phyloP scores from a whole-genome alignment of 768 basidiomycete species.

The Amyloporia xantha region DNA sequence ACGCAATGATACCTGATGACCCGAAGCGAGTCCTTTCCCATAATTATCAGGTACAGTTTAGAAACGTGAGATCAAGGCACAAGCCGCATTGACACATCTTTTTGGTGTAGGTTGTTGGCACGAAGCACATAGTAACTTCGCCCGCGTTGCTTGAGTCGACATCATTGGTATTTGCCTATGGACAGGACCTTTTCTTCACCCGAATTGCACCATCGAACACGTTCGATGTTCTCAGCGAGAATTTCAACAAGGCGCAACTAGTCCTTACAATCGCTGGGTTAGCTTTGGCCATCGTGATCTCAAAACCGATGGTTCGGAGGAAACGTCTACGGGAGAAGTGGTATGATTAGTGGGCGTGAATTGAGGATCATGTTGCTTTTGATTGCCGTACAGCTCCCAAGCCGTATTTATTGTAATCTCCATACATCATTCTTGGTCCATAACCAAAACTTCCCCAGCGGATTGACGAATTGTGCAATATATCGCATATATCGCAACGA shows the following conservation, averaged over 20 bases:
- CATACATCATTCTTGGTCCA: too few species aligned
- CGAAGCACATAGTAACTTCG: constrained; percentile 64
- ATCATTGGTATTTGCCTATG: constrained; percentile 79
- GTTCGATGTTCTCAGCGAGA: constrained; percentile 88
- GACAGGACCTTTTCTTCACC: constrained; percentile 86
- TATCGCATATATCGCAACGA: too few species aligned
- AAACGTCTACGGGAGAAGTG: constrained; percentile 66
- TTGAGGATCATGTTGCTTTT: too few species aligned
- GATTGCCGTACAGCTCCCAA: too few species aligned
- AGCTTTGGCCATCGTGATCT: constrained; percentile 67
- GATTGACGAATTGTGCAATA: too few species aligned
- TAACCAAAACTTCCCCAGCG: too few species aligned
- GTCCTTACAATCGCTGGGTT: constrained; percentile 75
- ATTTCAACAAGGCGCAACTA: constrained; percentile 90
- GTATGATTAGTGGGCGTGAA: constrained; percentile 53
- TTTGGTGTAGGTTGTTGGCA: constrained; percentile 62
- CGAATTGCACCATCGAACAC: constrained; percentile 81
- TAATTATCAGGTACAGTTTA: constrained; percentile 39
- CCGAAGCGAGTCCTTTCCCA: constrained; percentile 51
- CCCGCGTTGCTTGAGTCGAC: constrained; percentile 90
- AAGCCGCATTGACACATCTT: neutral
- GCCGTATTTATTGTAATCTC: too few species aligned
- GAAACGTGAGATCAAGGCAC: too few species aligned
- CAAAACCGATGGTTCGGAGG: constrained; percentile 71
- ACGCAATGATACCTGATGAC: constrained; percentile 71